Percentiles rank a stretch among this genome's conserved stretches.
phyloP scores from a whole-genome alignment of 2,329 filamentous ascomycete genomes.

The Aspergillus fumigatiaffinis region DNA sequence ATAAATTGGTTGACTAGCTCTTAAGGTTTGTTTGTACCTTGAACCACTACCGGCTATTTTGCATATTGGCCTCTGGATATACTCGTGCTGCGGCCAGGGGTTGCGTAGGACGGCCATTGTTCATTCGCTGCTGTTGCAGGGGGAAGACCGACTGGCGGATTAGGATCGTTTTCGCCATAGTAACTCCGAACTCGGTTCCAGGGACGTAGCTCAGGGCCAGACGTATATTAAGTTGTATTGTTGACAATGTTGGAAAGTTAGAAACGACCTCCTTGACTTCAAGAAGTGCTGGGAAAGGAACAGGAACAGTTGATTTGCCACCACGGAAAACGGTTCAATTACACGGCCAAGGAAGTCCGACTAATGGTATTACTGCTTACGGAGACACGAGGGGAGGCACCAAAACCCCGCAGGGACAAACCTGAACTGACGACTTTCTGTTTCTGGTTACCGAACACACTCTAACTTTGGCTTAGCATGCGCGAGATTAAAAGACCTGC shows the following conservation, averaged over 20 bases:
- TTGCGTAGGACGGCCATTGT: background rate
- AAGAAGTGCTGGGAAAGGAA: background rate
- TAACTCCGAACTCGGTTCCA: background rate
- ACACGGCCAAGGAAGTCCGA: background rate
- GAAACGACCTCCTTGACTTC: background rate
- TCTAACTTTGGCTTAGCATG: too few species aligned
- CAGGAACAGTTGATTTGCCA: background rate
- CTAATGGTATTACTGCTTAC: background rate
- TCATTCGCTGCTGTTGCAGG: slow-evolving; percentile 3
- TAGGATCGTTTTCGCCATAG: background rate
- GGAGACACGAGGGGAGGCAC: too few species aligned
- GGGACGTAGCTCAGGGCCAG: background rate
- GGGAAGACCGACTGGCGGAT: background rate
- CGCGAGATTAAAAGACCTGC: too few species aligned
- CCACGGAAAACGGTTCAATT: background rate
- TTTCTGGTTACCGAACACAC: too few species aligned
- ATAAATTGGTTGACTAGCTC: background rate
- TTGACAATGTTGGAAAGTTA: background rate
- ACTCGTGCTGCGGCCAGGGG: background rate
- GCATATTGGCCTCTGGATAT: background rate
- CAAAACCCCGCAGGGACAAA: background rate
- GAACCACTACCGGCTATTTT: background rate
- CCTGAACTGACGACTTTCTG: too few species aligned
- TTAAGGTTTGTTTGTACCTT: background rate
- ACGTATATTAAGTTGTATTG: background rate